A percentile compares a stretch with the other conserved stretches of the same genome.
These are phyloP conservation scores for Endotrypanum monterogeii DNA, from an alignment of 208 protist species.

Conservation along the genomic window DNA sequence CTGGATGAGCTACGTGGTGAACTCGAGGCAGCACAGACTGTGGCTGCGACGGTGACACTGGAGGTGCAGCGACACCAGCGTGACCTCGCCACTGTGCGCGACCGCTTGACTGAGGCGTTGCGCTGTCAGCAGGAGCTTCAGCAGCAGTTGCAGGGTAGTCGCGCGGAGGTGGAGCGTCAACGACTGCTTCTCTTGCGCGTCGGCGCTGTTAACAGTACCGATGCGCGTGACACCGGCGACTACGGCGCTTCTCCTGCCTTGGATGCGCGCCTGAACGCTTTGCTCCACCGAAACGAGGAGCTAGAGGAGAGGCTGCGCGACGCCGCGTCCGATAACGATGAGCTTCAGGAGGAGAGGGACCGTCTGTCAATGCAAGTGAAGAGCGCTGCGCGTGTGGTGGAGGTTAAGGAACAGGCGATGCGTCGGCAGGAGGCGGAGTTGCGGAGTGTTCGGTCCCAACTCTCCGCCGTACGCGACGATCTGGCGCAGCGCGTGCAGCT, in stretches of 20 bases:
- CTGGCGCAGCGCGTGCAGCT: conserved; percentile 47
- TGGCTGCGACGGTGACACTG: conserved; percentile 52
- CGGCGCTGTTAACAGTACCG: conserved; percentile 6
- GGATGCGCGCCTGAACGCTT: conserved; percentile 50
- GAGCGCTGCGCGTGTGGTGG: conserved; percentile 34
- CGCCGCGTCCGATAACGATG: conserved; percentile 35
- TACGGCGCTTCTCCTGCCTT: conserved; percentile 2
- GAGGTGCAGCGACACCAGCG: conserved; percentile 42
- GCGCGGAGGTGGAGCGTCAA: conserved; percentile 34
- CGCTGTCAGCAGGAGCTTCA: conserved; percentile 33
- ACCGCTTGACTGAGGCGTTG: conserved; percentile 47
- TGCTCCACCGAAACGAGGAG: conserved; percentile 40
- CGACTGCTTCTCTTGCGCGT: conserved; percentile 21
- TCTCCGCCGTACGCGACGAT: conserved; percentile 47
- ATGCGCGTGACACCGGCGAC: conserved; percentile 7
- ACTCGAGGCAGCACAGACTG: conserved; percentile 49
- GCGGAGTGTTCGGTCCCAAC: conserved; percentile 38
- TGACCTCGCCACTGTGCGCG: conserved; percentile 44
- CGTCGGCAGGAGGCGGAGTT: conserved; percentile 52
- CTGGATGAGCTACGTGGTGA: conserved; percentile 34
- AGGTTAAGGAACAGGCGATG: conserved; percentile 52
- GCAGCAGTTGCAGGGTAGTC: conserved; percentile 34
- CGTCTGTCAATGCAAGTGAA: conserved; percentile 43
- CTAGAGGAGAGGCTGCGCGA: conserved; percentile 38
- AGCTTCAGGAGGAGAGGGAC: conserved; percentile 47